Evolutionary conservation across 768 basidiomycete genomes (phyloP), one percentile per base, ranked within the genome.

Genomic region (Xerocomellus chrysenteron): DNA sequence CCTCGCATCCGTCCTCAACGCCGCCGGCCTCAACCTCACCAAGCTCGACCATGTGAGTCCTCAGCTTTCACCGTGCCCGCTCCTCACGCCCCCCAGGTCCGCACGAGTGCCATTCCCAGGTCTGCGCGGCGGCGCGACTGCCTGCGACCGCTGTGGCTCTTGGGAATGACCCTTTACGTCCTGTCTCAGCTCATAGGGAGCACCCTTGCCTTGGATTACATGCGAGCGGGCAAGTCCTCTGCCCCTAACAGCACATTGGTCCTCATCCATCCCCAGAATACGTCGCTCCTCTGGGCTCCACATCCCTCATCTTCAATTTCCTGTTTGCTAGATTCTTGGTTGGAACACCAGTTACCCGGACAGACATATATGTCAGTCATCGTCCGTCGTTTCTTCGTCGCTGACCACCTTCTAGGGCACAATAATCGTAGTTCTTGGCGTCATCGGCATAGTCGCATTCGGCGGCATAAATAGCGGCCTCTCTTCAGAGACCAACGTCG

Each of bases 291-390:
- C 81, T 98, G 5, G 95, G 96, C 14, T 93, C 92, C 0, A 90
- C 93, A 12, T 91, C 93, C 13, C 84, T 98, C 59, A 85, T 98
- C 54, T 98, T 98, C 78, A 98, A 98, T 71, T 95, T 97, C 69
- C 78, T 97, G 37, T 96, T 97, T 70, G 96, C 96, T 37, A 84
- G 89, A 63, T 89, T 93, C 67, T 80, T 93, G 56, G 87, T 92
- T 7, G 91, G 90, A 37, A 91, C 88, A 6, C 90, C 92, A 1
- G 90, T 95, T 39, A 92, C 90, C 42, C 82, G 75, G 54, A 88
- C 82, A 36, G 93, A 95, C 68, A 90, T 94, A 36, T 87, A 90
- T 66, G 90, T 89, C 64, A 58, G 85, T 70, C 45, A 12, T 42
- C 53, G 24, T 21, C 12, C 46, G 36, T n/a, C 35, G 41, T 47